Evolutionary conservation across 2,329 filamentous ascomycete genomes (phyloP).

Genomic region (Alternaria brassicicola): DNA sequence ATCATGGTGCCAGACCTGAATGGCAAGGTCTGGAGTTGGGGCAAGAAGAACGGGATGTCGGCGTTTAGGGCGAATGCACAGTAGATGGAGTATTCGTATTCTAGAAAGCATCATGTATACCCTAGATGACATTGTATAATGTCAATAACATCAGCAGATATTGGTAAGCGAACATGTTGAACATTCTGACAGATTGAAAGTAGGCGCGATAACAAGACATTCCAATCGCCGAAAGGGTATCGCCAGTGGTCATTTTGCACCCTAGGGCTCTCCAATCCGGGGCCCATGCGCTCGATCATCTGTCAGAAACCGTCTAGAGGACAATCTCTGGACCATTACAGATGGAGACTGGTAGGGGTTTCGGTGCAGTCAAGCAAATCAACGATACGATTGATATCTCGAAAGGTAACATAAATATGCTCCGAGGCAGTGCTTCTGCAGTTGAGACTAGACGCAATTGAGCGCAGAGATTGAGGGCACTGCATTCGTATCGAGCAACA

Average conservation of each 20-base stretch:
- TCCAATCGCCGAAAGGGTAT: not conserved
- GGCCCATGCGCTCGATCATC: not conserved
- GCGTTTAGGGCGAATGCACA: slow-evolving; percentile 35
- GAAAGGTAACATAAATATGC: not conserved
- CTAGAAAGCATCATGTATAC: not conserved
- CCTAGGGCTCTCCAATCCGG: not conserved
- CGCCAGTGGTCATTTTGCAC: not conserved
- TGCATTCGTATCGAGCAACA: not conserved
- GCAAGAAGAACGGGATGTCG: slow-evolving; percentile 59
- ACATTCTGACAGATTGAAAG: not conserved
- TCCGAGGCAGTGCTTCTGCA: not conserved
- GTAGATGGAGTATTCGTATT: slow-evolving; percentile 10
- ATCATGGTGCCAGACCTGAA: slow-evolving; percentile 64
- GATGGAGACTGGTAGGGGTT: not conserved
- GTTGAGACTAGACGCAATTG: not conserved
- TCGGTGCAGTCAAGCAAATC: not conserved
- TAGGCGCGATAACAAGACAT: not conserved
- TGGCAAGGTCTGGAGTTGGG: slow-evolving; percentile 62
- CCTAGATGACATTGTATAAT: not conserved
- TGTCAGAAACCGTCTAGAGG: not conserved
- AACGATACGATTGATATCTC: not conserved
- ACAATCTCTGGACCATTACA: too few species aligned
- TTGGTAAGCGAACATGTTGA: not conserved
- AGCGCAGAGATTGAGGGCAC: not conserved
- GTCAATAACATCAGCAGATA: not conserved